Evolutionary conservation across 495 filamentous ascomycete genomes (phyloP).

Genomic region (Cladorrhinum samala): DNA sequence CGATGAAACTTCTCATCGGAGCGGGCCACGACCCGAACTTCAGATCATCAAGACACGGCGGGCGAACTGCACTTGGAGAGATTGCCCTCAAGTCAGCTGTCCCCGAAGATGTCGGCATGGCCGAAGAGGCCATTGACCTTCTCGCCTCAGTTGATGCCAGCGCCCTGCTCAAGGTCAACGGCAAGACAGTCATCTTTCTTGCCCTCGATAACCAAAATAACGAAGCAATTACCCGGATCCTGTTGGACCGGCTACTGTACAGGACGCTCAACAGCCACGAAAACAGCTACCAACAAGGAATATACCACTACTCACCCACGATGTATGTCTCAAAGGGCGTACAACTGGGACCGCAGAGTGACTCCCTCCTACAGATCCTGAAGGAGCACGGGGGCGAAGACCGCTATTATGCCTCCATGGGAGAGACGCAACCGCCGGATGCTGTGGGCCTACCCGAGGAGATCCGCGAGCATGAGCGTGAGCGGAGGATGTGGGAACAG

Average conservation of each 20-base stretch:
- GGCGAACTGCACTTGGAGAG: constrained; percentile 38
- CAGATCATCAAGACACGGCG: constrained; percentile 33
- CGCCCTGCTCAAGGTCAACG: constrained; percentile 29
- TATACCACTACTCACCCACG: constrained; percentile 37
- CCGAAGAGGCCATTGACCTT: constrained; percentile 32
- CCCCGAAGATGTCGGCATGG: constrained; percentile 23
- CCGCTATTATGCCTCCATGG: constrained; percentile 34
- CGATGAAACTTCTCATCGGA: constrained; percentile 33
- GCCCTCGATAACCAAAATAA: constrained; percentile 36
- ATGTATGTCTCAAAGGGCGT: constrained; percentile 37
- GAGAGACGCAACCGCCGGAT: constrained; percentile 33
- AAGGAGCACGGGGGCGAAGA: constrained; percentile 32
- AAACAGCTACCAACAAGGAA: constrained; percentile 34
- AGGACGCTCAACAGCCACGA: constrained; percentile 36
- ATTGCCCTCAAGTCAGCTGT: constrained; percentile 31
- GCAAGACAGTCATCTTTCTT: constrained; percentile 37
- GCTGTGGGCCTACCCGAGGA: constrained; percentile 33
- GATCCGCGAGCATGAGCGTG: constrained; percentile 32
- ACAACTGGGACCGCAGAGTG: constrained; percentile 19
- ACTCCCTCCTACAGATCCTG: constrained; percentile 21
- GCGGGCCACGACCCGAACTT: constrained; percentile 39
- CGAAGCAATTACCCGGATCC: constrained; percentile 27
- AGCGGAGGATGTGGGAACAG: constrained; percentile 27
- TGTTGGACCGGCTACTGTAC: constrained; percentile 29
- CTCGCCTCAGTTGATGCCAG: constrained; percentile 33